Evolutionary conservation across 257 asterid species (phyloP), one percentile per base, ranked within the genome.

Genomic region (Nicotiana obtusifolia): DNA sequence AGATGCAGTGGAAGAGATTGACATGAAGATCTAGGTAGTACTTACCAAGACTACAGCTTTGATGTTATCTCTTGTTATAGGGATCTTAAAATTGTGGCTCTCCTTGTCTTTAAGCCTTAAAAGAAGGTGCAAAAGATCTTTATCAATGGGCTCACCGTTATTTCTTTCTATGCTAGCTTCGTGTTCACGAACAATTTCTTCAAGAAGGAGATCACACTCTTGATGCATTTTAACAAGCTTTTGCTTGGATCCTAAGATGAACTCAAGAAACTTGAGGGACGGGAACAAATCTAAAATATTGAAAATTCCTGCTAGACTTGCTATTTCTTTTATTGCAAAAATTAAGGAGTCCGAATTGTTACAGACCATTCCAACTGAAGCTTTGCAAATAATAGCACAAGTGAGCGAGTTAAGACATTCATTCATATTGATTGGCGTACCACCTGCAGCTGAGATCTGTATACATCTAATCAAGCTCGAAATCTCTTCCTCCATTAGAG

Each of bases 301-400:
- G 19, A 85, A 85, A 0, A 85, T 89, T 1, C 84, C 84, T 1
- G 86, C 78, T 80, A 84, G 77, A 1, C 61, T 15, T 52, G 84
- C 47, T 16, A 78, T 84, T 78, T 57, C 35, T 49, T 56, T 83
- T 37, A 87, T 0, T 81, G 61, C 16, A 14, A 16, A 20, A 4
- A 84, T 60, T 84, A 87, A 16, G 47, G 47, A 11, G 16, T 85
- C 85, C 2, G 82, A 80, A 35, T 84, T 83, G 22, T 57, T 35
- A 56, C 78, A 15, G 41, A 80, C 82, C 16, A 56, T 78, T 28
- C 90, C 88, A 16, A 84, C 83, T 54, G 88, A 83, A 6, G 90
- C 87, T 47, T 87, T 80, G 66, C 87, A 83, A 2, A 81, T 80
- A 33, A 33, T 33, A 33, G 5, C 5, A 33, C 37, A 5, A 5